Base-by-base conservation (phyloP, 305 asterid species). In the Fraxinus xanthoxyloides region DNA sequence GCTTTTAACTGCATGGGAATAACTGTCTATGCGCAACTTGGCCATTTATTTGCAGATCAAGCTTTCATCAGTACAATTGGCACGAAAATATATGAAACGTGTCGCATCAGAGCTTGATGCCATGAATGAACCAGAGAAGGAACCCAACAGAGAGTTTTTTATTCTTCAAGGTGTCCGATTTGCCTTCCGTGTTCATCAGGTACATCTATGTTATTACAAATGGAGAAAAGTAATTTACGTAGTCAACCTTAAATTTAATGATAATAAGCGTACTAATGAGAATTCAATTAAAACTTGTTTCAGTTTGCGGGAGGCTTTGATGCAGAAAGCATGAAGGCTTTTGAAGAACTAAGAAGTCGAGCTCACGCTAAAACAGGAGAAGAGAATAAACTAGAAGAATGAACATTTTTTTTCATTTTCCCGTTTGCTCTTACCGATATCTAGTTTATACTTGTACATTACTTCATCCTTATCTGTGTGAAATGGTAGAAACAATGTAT, bases 301-400 rank as follows among this genome's bases (percentile, higher is more conserved):
- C 94, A 97, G 99, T 97, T 97, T 85, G 98, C 98, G 23, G 99
- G 99, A 89, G 99, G 99, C n/a, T 97, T 97, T 82, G 99, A 97
- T 80, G 94, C 96, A 26, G 99, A 94, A 80, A 97, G 98, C 88
- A 97, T 97, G 99, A 92, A 91, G 89, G 97, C 97, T n/a, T 97
- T 97, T 79, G 99, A 95, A 92, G 99, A 94, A 85, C 89, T 97
- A 79, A 92, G 98, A 89, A 92, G 96, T 85, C 86, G 96, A 6
- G 92, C 97, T 80, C 84, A 79, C 40, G 72, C 90, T 21, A 91
- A 92, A 82, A 82, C 87, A 73, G 83, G 90, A 81, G 91, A 88
- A 78, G 95, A 84, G 61, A 83, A 83, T 77, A 88, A 84, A 59
- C 88, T 85, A 63, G 92, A 81, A 83, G 89, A 84, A 70, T 90